Conservation (phyloP, 441 rosid species). For the Croton laevigatus region DNA sequence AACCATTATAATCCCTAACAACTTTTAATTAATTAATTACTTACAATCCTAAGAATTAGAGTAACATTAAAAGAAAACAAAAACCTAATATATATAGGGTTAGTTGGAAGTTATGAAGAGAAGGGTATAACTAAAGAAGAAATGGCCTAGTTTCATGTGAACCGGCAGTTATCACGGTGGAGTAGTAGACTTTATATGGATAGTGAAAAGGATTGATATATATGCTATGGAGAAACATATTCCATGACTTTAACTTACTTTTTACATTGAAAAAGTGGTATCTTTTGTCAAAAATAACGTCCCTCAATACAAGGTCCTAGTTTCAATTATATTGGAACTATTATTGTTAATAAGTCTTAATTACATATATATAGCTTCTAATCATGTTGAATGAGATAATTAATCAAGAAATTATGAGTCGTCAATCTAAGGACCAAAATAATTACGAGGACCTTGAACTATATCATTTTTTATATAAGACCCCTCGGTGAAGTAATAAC, state of each 20-base stretch:
- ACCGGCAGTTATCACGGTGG: conserved; percentile 59
- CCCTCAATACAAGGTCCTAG: not conserved
- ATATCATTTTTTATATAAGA: no score
- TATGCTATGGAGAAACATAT: conserved; percentile 26
- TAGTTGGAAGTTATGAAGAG: conserved; percentile 20
- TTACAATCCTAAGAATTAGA: not conserved
- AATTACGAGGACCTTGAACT: no score
- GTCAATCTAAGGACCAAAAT: not conserved
- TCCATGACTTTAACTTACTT: conserved; percentile 31
- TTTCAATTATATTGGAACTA: not conserved
- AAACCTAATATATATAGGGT: conserved; percentile 1
- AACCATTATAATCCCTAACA: not conserved
- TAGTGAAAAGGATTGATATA: conserved; percentile 14
- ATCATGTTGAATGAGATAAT: not conserved
- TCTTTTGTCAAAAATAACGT: not conserved
- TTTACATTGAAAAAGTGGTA: not conserved
- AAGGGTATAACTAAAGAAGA: conserved; percentile 1
- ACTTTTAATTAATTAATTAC: not conserved
- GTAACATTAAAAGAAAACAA: not conserved
- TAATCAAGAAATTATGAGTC: not conserved
- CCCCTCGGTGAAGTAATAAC: no score
- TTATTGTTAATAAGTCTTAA: not conserved
- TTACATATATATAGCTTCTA: not conserved
- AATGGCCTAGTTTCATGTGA: conserved; percentile 44
- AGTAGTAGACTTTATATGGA: conserved; percentile 29